Conservation (phyloP, 108 stramenopile genomes). For the Skeletonema tropicum region DNA sequence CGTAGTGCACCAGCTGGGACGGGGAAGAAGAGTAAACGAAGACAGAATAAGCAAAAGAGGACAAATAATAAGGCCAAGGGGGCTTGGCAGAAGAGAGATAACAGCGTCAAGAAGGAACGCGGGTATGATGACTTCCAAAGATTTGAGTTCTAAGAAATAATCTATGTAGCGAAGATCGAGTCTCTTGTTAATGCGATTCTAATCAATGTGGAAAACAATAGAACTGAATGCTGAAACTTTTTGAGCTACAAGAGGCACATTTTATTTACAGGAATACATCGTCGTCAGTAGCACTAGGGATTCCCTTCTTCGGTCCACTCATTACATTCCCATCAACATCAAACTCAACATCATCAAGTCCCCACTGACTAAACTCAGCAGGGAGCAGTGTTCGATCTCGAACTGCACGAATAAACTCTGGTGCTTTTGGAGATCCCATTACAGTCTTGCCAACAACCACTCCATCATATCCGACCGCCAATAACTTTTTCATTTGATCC, state of each 20-base stretch:
- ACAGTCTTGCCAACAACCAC: constrained; percentile 86
- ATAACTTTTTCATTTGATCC: constrained; percentile 81
- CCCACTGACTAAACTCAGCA: constrained; percentile 89
- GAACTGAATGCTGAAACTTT: neutral
- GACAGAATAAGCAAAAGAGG: constrained; percentile 9
- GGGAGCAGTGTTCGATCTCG: constrained; percentile 86
- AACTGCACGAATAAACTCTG: constrained; percentile 87
- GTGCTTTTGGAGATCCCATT: constrained; percentile 82
- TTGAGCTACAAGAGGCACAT: neutral
- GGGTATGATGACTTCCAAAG: constrained; percentile 81
- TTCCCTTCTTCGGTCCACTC: constrained; percentile 56
- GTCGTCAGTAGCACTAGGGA: constrained; percentile 40
- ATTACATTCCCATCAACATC: constrained; percentile 83
- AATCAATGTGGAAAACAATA: neutral
- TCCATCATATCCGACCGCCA: constrained; percentile 89
- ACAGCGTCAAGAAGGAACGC: constrained; percentile 59
- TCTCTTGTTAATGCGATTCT: neutral
- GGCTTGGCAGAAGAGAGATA: constrained; percentile 57
- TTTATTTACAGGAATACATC: constrained; percentile 29
- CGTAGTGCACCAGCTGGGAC: constrained; percentile 8
- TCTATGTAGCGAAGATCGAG: too few relatives aligned
- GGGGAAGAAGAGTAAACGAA: constrained; percentile 1
- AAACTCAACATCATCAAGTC: constrained; percentile 83
- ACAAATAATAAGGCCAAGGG: constrained; percentile 58
- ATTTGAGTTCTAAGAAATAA: constrained; percentile 41